phyloP scores from a whole-genome alignment of 1,284 basidiomycete species.

The Ganoderma lucidum region DNA sequence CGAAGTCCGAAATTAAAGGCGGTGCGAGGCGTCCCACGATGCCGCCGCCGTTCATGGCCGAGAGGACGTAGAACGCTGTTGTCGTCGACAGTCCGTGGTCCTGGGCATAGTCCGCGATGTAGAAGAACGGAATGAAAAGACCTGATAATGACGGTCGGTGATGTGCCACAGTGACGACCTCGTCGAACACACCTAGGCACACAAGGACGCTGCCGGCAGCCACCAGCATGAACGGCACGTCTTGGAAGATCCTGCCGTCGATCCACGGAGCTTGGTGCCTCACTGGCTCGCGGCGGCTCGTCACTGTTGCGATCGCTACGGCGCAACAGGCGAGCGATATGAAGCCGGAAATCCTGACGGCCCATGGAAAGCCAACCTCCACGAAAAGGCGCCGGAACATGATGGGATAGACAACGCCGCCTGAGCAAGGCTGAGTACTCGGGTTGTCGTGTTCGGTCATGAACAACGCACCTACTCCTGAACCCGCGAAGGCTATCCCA shows the following conservation, averaged over 20 bases:
- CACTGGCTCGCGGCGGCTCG: constrained; percentile 36
- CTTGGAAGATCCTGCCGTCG: constrained; percentile 38
- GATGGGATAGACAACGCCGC: constrained; percentile 38
- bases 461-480: constrained; percentile 30
- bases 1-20: constrained; percentile 63
- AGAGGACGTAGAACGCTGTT: constrained; percentile 50
- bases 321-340: constrained; percentile 28
- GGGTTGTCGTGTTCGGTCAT: background rate
- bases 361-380: constrained; percentile 37
- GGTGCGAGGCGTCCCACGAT: constrained; percentile 64
- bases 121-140: constrained; percentile 61
- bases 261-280: constrained; percentile 30
- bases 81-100: constrained; percentile 19
- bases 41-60: constrained; percentile 67
- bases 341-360: constrained; percentile 37
- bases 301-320: constrained; percentile 49
- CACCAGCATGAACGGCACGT: constrained; percentile 41
- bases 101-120: constrained; percentile 32
- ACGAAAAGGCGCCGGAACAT: constrained; percentile 36
- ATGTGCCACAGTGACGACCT: background rate
- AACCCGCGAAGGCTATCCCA: constrained; percentile 51
- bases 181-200: constrained; percentile 32
- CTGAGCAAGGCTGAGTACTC: constrained; percentile 14
- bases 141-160: constrained; percentile 15
- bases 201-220: constrained; percentile 40